phyloP scores from a whole-genome alignment of 345 rosid species.

The Gossypium bickii region DNA sequence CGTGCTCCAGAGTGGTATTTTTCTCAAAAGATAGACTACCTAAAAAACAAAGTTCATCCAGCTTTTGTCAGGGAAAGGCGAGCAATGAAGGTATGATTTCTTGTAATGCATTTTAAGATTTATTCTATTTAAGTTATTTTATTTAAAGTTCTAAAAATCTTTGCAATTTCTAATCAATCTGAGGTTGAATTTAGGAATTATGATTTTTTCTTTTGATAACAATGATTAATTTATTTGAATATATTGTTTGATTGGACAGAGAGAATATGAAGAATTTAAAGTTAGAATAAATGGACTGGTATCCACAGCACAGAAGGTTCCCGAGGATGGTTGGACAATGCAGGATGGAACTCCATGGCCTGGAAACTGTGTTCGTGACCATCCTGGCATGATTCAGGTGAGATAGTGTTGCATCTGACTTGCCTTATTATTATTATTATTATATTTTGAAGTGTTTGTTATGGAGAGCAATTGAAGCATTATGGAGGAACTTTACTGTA shows the following conservation, averaged over 20 bases:
- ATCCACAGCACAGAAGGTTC: slow-evolving; percentile 94
- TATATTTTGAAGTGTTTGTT: slow-evolving; percentile 4
- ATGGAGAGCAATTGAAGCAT: not conserved
- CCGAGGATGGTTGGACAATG: slow-evolving; percentile 99
- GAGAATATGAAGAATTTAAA: slow-evolving; percentile 98
- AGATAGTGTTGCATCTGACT: slow-evolving; percentile 15
- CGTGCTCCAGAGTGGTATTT: slow-evolving; percentile 99
- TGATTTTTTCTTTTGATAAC: not conserved
- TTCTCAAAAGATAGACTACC: slow-evolving; percentile 87
- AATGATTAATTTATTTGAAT: not conserved
- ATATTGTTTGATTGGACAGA: slow-evolving; percentile 44
- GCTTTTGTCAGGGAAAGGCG: slow-evolving; percentile 95
- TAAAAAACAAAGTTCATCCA: slow-evolving; percentile 91
- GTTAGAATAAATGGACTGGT: slow-evolving; percentile 87
- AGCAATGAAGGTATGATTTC: slow-evolving; percentile 75
- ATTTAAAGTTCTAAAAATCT: not conserved
- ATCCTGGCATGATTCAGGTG: slow-evolving; percentile 99
- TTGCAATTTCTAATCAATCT: not conserved
- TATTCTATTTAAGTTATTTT: not conserved
- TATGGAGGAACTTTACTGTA: not conserved
- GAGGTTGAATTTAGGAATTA: not conserved
- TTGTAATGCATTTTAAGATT: slow-evolving; percentile 3
- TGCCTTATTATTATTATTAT: not conserved
- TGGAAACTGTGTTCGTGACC: slow-evolving; percentile 87
- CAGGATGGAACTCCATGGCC: slow-evolving; percentile 99